Evolutionary conservation across 169 alveolate species (phyloP).

Genomic region (Eimeria tenella): DNA sequence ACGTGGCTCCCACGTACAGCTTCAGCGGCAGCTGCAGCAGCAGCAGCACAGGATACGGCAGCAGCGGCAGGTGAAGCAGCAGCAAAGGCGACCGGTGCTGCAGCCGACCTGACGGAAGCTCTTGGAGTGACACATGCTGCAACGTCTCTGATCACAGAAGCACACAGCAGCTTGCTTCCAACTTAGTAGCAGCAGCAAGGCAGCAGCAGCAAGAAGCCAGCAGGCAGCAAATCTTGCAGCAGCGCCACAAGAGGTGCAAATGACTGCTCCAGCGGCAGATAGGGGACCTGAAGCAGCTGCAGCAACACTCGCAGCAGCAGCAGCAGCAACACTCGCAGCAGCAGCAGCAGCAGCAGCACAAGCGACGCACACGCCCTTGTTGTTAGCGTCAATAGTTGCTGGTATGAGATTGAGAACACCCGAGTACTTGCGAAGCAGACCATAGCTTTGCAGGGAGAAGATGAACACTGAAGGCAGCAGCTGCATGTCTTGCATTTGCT

Average conservation of each 20-base stretch:
- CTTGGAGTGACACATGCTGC: slow-evolving; percentile 27
- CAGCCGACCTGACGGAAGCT: neutral
- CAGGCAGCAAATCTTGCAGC: neutral
- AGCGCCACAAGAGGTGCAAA: neutral
- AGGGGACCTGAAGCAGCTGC: neutral
- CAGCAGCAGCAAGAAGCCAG: neutral
- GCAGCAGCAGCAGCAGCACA: slow-evolving; percentile 5
- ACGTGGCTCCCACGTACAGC: neutral
- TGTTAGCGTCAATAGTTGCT: slow-evolving; percentile 49
- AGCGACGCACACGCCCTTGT: slow-evolving; percentile 40
- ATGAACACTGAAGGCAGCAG: slow-evolving; percentile 33
- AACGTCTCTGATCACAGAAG: slow-evolving; percentile 45
- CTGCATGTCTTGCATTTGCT: slow-evolving; percentile 20
- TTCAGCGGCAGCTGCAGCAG: neutral
- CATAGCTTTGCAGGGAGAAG: slow-evolving; percentile 48
- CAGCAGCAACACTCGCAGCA: neutral
- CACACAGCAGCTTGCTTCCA: neutral
- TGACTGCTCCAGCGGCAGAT: neutral
- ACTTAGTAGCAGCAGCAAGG: neutral
- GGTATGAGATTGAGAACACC: slow-evolving; percentile 43
- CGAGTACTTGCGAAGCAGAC: slow-evolving; percentile 58
- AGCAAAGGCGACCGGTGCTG: neutral
- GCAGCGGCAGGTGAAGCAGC: neutral
- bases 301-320: neutral
- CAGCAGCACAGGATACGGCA: slow-evolving; percentile 6